Conservation (phyloP, 176 grass and related monocot genomes). For the Leersia perrieri region DNA sequence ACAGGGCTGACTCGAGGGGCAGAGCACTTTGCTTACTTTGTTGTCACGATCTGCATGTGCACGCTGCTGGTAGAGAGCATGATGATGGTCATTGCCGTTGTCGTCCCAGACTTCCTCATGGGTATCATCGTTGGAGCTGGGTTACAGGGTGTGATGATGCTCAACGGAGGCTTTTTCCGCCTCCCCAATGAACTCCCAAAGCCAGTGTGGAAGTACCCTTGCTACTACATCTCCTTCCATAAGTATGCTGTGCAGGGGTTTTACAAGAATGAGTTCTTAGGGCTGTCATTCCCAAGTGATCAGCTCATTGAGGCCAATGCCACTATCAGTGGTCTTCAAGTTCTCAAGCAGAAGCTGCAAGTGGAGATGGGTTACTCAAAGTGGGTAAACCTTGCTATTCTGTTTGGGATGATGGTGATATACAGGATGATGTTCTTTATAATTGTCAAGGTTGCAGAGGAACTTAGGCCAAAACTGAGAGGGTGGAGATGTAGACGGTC, state of each 20-base stretch:
- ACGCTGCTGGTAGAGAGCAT: conserved; percentile 37
- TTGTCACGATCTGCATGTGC: conserved; percentile 14
- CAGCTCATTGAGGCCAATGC: conserved; percentile 14
- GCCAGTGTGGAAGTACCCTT: conserved; percentile 49
- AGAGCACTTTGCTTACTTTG: conserved; percentile 39
- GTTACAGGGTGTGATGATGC: conserved; percentile 42
- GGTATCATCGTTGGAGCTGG: conserved; percentile 47
- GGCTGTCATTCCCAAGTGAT: conserved; percentile 19
- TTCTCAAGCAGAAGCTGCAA: conserved; percentile 33
- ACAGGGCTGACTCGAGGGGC: conserved; percentile 13
- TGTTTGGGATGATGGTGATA: conserved; percentile 38
- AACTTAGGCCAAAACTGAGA: conserved; percentile 17
- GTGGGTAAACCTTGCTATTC: conserved; percentile 52
- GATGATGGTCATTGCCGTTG: conserved; percentile 42
- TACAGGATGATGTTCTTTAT: conserved; percentile 48
- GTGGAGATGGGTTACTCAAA: conserved; percentile 61
- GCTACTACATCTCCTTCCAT: conserved; percentile 51
- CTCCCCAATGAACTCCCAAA: conserved; percentile 43
- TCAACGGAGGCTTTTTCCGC: conserved; percentile 37
- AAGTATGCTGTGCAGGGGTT: conserved; percentile 42
- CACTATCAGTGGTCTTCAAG: conserved; percentile 34
- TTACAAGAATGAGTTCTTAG: conserved; percentile 53
- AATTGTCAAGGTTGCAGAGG: conserved; percentile 36
- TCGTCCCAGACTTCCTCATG: conserved; percentile 53
- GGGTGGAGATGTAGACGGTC: conserved; percentile 18